Percentiles rank a stretch among this genome's conserved stretches.
Conservation (phyloP, 208 protist genomes). For the Acanthamoeba triangularis region DNA sequence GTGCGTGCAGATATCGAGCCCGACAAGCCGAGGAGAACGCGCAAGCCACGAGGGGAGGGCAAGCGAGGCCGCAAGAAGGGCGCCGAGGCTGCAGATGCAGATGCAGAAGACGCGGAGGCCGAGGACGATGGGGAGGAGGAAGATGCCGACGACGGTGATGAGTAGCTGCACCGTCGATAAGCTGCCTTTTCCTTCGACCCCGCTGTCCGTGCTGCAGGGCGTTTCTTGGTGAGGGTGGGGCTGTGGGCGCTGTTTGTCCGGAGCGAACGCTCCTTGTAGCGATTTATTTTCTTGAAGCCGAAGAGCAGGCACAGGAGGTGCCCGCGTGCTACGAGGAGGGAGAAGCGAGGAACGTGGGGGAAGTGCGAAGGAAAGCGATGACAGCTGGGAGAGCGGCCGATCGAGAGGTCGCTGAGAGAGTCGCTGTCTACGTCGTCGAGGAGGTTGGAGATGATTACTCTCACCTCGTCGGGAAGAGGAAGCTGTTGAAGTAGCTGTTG, state of each 20-base stretch:
- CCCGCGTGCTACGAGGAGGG: not conserved
- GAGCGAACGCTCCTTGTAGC: constrained; percentile 50
- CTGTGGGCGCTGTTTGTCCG: too few species aligned
- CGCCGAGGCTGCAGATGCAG: not conserved
- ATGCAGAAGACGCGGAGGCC: not conserved
- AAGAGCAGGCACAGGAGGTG: constrained; percentile 45
- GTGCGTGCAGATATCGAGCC: not conserved
- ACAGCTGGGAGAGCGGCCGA: too few species aligned
- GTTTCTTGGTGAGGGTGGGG: too few species aligned
- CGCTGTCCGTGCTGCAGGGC: too few species aligned
- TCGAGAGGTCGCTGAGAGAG: not conserved
- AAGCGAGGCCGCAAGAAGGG: constrained; percentile 26
- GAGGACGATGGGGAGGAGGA: constrained; percentile 18
- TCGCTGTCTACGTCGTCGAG: not conserved
- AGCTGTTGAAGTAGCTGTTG: not conserved
- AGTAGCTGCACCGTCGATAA: not conserved
- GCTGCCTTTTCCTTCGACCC: too few species aligned
- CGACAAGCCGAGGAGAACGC: constrained; percentile 29
- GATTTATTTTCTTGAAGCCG: constrained; percentile 75
- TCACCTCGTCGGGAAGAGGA: not conserved
- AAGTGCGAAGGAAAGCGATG: not conserved
- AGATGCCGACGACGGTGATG: not conserved
- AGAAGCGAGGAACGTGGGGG: not conserved
- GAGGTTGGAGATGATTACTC: not conserved
- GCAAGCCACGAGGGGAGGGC: constrained; percentile 60